These are phyloP conservation scores for Aspergillus pseudoterreus DNA, from an alignment of 2,329 filamentous ascomycete genomes.

Conservation along the genomic window DNA sequence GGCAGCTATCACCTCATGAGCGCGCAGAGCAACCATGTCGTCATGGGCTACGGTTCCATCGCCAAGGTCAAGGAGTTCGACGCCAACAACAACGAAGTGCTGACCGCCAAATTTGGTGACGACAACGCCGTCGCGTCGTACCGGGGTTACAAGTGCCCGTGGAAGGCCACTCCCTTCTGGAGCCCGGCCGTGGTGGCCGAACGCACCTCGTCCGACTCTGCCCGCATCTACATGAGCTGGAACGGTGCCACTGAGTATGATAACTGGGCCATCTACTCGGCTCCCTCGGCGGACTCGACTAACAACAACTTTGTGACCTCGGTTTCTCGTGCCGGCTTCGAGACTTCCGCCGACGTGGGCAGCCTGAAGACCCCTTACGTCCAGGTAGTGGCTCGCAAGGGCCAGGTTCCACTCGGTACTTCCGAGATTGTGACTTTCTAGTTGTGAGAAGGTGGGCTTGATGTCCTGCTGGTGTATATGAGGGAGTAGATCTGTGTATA, in stretches of 20 bases:
- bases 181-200: slow-evolving; percentile 20
- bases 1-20: slow-evolving; percentile 27
- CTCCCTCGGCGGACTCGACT: slow-evolving; percentile 14
- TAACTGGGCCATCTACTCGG: slow-evolving; percentile 33
- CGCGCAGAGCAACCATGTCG: slow-evolving; percentile 18
- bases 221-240: slow-evolving; percentile 36
- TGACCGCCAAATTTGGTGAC: slow-evolving; percentile 31
- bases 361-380: slow-evolving; percentile 18
- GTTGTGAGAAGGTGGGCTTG: neutral
- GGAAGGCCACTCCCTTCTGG: slow-evolving; percentile 31
- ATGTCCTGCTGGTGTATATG: neutral
- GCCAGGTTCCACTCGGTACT: slow-evolving; percentile 19
- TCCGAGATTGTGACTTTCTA: slow-evolving; percentile 15
- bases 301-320: slow-evolving; percentile 18
- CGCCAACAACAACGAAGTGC: slow-evolving; percentile 25
- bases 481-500: neutral
- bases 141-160: slow-evolving; percentile 33
- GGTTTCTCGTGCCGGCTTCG: slow-evolving; percentile 26
- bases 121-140: slow-evolving; percentile 31
- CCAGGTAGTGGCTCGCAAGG: slow-evolving; percentile 28
- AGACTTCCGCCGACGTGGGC: slow-evolving; percentile 19
- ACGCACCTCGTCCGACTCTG: slow-evolving; percentile 12
- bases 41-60: slow-evolving; percentile 35
- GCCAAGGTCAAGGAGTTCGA: slow-evolving; percentile 35
- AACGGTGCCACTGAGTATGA: slow-evolving; percentile 36